phyloP scores from a whole-genome alignment of 78 protist genomes.

The Dictyostelium firmibasis region DNA sequence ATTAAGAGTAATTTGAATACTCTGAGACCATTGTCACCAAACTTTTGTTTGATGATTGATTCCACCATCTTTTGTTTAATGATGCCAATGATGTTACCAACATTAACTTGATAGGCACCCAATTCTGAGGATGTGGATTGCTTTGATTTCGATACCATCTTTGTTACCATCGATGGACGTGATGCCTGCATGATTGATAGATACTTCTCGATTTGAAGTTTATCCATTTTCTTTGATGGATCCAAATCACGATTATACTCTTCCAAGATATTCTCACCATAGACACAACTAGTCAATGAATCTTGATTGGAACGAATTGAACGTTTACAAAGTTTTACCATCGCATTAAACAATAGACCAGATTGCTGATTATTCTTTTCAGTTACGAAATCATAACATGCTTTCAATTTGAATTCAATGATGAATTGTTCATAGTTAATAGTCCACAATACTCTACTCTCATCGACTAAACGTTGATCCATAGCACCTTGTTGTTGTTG shows the following conservation, averaged over 20 bases:
- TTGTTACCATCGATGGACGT: conserved; percentile 56
- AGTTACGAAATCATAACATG: conserved; percentile 62
- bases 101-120: conserved; percentile 56
- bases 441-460: conserved; percentile 34
- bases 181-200: conserved; percentile 54
- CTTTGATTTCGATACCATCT: conserved; percentile 13
- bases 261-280: conserved; percentile 18
- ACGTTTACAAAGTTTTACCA: conserved; percentile 49
- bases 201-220: conserved; percentile 6
- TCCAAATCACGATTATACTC: conserved; percentile 17
- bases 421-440: conserved; percentile 72
- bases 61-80: conserved; percentile 70
- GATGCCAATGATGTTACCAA: conserved; percentile 26
- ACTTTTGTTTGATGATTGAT: conserved; percentile 62
- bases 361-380: conserved; percentile 13
- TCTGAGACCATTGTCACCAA: conserved; percentile 38
- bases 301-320: conserved; percentile 35
- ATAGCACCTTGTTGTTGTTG: neutral
- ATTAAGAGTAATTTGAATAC: conserved; percentile 55
- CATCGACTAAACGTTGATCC: conserved; percentile 7
- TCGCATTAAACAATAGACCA: conserved; percentile 20
- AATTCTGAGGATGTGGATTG: neutral
- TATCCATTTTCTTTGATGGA: neutral
- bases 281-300: neutral
- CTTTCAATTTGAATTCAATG: conserved; percentile 39